Percentiles rank a stretch among this genome's conserved stretches.
Evolutionary conservation across 2,329 filamentous ascomycete genomes (phyloP).

Genomic region (Neopestalotiopsis sp.): DNA sequence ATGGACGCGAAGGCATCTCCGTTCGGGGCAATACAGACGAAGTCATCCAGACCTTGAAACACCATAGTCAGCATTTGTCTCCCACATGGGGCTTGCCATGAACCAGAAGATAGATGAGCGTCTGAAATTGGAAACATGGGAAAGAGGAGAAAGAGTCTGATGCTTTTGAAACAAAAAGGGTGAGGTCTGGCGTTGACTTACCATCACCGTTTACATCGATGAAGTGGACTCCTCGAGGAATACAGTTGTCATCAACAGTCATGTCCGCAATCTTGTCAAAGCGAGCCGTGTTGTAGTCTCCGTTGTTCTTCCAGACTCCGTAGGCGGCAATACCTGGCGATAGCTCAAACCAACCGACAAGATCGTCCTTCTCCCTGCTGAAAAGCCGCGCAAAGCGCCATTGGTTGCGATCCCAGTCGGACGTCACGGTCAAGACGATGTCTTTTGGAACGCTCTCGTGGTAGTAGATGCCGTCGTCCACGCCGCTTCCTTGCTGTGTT

Average conservation of each 20-base stretch:
- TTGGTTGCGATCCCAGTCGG: constrained; percentile 30
- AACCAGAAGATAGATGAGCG: too few species aligned
- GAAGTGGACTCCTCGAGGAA: constrained; percentile 21
- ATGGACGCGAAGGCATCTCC: constrained; percentile 25
- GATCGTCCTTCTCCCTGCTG: constrained; percentile 24
- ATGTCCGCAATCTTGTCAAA: constrained; percentile 26
- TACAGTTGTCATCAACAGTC: constrained; percentile 11
- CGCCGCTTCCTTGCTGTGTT: constrained; percentile 35
- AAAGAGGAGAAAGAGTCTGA: neutral
- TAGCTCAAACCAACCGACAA: constrained; percentile 32
- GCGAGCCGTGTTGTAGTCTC: neutral
- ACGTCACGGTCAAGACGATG: constrained; percentile 25
- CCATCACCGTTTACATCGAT: constrained; percentile 26
- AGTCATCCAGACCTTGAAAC: constrained; percentile 32
- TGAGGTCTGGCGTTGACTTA: neutral
- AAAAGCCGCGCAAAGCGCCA: constrained; percentile 30
- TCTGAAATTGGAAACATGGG: too few species aligned
- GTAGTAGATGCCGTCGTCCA: constrained; percentile 35
- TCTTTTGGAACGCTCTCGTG: constrained; percentile 28
- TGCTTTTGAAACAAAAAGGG: neutral
- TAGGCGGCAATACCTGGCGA: constrained; percentile 32
- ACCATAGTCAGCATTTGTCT: neutral
- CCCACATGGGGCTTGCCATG: too few species aligned
- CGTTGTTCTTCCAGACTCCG: constrained; percentile 18
- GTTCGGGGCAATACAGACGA: constrained; percentile 35